Evolutionary conservation across 1,284 basidiomycete species (phyloP).

Genomic region (Mycosarcoma maydis): DNA sequence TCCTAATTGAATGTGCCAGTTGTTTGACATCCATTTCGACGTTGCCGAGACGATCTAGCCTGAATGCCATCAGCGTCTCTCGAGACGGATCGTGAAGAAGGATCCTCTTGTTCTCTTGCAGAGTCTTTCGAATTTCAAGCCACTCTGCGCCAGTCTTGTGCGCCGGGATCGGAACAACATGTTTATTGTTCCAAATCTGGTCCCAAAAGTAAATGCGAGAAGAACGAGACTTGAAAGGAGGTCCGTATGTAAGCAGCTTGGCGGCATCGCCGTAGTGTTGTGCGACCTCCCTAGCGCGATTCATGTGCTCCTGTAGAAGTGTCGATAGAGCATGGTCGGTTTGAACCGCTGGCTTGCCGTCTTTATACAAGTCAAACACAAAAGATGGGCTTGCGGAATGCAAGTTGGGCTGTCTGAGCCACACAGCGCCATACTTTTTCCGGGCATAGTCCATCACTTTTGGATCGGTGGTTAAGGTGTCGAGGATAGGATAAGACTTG

Average conservation of each 20-base stretch:
- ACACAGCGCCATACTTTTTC: not conserved
- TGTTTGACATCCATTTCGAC: not conserved
- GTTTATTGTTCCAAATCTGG: not conserved
- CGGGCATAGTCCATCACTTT: not conserved
- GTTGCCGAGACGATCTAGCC: not conserved
- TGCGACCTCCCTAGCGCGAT: not conserved
- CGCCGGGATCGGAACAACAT: not conserved
- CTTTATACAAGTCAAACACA: not conserved
- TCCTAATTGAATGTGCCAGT: not conserved
- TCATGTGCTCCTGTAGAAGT: not conserved
- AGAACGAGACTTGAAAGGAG: not conserved
- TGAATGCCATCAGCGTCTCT: not conserved
- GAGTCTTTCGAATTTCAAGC: not conserved
- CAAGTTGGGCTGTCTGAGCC: not conserved
- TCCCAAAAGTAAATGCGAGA: not conserved
- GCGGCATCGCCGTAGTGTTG: not conserved
- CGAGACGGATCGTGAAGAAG: not conserved
- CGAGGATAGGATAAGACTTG: not conserved
- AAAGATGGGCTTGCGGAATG: not conserved
- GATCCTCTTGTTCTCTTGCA: not conserved
- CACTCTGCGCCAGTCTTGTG: not conserved
- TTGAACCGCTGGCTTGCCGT: not conserved
- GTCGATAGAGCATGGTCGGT: not conserved
- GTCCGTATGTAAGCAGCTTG: not conserved
- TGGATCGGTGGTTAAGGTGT: not conserved